phyloP scores from a whole-genome alignment of 805 yeast species.

The Spathaspora gorwiae region DNA sequence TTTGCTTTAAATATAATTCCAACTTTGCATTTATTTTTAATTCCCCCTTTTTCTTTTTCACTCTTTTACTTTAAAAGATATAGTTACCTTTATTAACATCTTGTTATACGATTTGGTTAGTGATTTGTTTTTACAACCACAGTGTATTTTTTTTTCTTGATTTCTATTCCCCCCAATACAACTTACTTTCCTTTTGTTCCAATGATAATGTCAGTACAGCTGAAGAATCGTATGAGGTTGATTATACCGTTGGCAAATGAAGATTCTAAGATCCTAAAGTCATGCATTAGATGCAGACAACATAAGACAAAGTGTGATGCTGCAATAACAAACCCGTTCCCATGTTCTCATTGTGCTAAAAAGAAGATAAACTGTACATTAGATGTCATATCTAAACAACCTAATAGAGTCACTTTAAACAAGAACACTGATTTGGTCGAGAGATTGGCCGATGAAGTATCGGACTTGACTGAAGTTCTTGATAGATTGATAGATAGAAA shows the following conservation, averaged over 20 bases:
- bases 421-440: constrained; percentile 24
- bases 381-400: constrained; percentile 48
- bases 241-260: constrained; percentile 9
- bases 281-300: constrained; percentile 61
- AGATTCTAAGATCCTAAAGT: constrained; percentile 35
- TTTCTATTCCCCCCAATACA: not conserved
- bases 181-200: not conserved
- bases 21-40: too few species aligned
- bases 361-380: constrained; percentile 49
- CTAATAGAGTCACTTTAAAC: constrained; percentile 47
- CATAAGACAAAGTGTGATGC: constrained; percentile 68
- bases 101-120: too few species aligned
- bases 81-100: too few species aligned
- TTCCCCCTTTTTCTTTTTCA: not conserved
- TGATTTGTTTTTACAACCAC: too few species aligned
- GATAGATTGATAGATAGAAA: constrained; percentile 21
- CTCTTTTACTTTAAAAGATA: too few species aligned
- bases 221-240: constrained; percentile 10
- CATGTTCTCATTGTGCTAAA: constrained; percentile 55
- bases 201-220: constrained; percentile 14
- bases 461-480: constrained; percentile 16
- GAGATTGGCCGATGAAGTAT: constrained; percentile 23
- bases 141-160: too few species aligned
- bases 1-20: too few species aligned
- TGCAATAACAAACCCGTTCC: constrained; percentile 42